Conservation (phyloP, 2,329 filamentous ascomycete genomes). For the Nigrospora osmanthi region DNA sequence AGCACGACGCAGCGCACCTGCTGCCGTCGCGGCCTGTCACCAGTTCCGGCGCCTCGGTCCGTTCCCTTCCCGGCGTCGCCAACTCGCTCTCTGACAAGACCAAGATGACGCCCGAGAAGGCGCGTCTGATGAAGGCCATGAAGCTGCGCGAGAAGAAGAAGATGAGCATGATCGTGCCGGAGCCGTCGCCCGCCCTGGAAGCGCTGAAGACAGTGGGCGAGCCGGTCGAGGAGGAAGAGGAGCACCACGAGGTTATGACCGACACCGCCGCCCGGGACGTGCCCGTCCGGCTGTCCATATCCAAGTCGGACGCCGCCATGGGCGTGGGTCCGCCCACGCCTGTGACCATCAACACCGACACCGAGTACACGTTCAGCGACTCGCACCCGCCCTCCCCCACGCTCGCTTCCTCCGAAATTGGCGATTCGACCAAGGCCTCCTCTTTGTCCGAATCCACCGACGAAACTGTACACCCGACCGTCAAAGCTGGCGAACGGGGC, state of each 20-base stretch:
- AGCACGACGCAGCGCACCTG: constrained; percentile 17
- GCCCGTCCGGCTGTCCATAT: constrained; percentile 23
- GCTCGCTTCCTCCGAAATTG: constrained; percentile 40
- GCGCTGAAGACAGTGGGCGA: constrained; percentile 6
- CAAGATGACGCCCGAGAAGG: constrained; percentile 78
- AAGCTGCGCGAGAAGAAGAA: constrained; percentile 74
- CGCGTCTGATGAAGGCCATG: constrained; percentile 87
- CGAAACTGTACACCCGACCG: constrained; percentile 40
- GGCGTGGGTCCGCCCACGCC: constrained; percentile 39
- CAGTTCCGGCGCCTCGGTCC: constrained; percentile 36
- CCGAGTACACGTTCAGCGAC: constrained; percentile 41
- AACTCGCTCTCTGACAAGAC: constrained; percentile 25
- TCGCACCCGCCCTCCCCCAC: constrained; percentile 51
- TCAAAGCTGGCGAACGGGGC: constrained; percentile 17
- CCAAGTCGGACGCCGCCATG: constrained; percentile 47
- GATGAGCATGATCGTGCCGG: constrained; percentile 22
- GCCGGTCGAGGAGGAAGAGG: neutral
- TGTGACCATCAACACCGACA: constrained; percentile 29
- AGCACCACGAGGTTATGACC: constrained; percentile 10
- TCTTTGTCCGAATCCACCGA: constrained; percentile 57
- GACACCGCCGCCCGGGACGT: neutral
- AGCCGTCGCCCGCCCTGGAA: constrained; percentile 16
- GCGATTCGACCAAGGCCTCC: constrained; percentile 54
- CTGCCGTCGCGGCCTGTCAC: constrained; percentile 31
- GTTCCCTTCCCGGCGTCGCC: constrained; percentile 34